Evolutionary conservation across 768 basidiomycete genomes (phyloP), one percentile per base, ranked within the genome.

Genomic region (Pleurotus tuber-regium): DNA sequence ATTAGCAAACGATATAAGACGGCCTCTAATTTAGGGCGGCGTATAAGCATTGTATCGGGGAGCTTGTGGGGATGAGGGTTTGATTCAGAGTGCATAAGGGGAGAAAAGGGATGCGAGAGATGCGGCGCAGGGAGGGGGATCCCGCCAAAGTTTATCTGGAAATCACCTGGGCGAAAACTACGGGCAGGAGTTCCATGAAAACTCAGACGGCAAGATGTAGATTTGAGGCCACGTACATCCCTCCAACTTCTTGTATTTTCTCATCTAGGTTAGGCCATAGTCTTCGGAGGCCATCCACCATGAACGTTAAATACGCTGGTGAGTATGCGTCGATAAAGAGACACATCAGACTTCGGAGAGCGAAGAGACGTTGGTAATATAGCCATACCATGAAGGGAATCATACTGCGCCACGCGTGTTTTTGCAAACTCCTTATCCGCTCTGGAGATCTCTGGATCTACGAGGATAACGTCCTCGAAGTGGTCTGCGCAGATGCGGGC

Each of bases 401-500:
- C 41, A 26, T 56, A 56, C 29, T 63, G 62, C 8, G 53, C 19
- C 2, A 63, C 57, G 3, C 60, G 51, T 12, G 43, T 50, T 16
- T 56, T 55, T 3, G 43, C 36, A 2, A 57, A 36, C 11, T 46
- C 49, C 12, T 54, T 50, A 4, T 36, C 43, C 9, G 31, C 29
- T 3, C 55, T 53, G 31, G 54, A 51, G 10, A 49, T 52, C 18
- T 66, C 66, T 10, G 66, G 55, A 25, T 67, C 66, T 2, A 66
- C 54, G 24, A 67, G 35, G 3, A 65, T 16, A 16, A 67, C 63
- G n/a, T 52, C 48, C 4, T 64, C 62, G 50, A 66, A 67, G 43
- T 67, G 66, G 38, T 63, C 57, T 2, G 58, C 51, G 47, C 63
- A 64, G 8, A 66, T 46, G n/a, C 60, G 57, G 4, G 65, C 65